Base-by-base conservation (phyloP, 768 basidiomycete species). In the Phylloporus sp. region DNA sequence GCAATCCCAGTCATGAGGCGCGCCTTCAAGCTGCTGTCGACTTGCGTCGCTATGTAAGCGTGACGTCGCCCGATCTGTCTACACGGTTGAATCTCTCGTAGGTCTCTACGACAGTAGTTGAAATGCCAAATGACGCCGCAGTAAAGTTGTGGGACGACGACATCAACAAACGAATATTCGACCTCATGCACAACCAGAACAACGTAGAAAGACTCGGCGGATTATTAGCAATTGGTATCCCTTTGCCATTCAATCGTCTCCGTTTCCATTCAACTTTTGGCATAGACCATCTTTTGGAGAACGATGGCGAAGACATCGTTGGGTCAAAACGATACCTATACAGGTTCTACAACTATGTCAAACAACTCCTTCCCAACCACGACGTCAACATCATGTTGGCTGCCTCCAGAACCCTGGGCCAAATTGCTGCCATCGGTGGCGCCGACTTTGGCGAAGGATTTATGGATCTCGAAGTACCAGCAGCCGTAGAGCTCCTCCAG, bases 371-470 rank as follows among this genome's bases (percentile, higher is more conserved):
- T 18, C 92, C 92, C 5, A 91, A 91, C 63, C 80, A 85, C 47
- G 95, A 97, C 67, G 82, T 92, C 62, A 88, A 89, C 67, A 84
- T 99, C 64, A 97, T 97, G 94, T 79, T 94, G 31, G 82, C 88
- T 9, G 92, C 93, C 1, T 92, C 94, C n/a, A 90, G 93, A 67
- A 92, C 91, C 0, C 79, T 94, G 26, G 93, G 93, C 0, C 80
- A 84, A 61, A 95, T 95, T 63, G 88, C 88, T 28, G 80, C 85
- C 52, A 85, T 91, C 24, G 90, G 90, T 20, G 91, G 90, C 3
- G 79, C 82, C 0, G 84, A 85, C 23, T 89, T 95, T 61, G 91
- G 90, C 54, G 91, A 95, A 62, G 77, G 82, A 4, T 93, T 95
- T 62, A 91, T 95, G 80, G 87, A 91, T 57, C 86, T 80, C 53